phyloP scores from a whole-genome alignment of 2,329 filamentous ascomycete species.

The Pseudocercospora pini-densiflorae region DNA sequence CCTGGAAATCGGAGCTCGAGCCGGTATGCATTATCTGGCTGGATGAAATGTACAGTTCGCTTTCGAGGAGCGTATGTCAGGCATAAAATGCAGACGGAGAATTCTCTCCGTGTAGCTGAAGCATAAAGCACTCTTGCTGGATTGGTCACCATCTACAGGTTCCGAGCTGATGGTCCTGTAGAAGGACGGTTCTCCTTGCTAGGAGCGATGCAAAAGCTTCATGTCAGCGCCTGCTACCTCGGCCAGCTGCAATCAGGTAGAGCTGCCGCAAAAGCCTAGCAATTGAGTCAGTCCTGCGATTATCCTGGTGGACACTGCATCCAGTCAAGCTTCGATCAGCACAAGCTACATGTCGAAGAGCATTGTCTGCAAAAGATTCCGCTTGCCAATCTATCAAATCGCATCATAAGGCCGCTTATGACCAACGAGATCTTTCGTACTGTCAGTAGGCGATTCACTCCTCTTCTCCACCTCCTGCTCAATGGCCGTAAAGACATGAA shows the following conservation, averaged over 20 bases:
- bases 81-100: not conserved
- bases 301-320: too few species aligned
- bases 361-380: not conserved
- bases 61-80: not conserved
- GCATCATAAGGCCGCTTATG: not conserved
- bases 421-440: slow-evolving; percentile 20
- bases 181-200: not conserved
- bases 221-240: not conserved
- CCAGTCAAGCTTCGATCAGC: too few species aligned
- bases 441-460: slow-evolving; percentile 6
- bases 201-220: not conserved
- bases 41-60: not conserved
- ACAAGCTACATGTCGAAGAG: not conserved
- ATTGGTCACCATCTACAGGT: not conserved
- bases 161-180: not conserved
- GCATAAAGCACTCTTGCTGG: not conserved
- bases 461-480: slow-evolving; percentile 25
- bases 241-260: not conserved
- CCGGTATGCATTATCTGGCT: not conserved
- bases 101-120: not conserved
- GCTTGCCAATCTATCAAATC: not conserved
- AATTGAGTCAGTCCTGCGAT: too few species aligned
- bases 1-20: not conserved
- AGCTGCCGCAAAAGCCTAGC: too few species aligned
- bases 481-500: slow-evolving; percentile 27